Evolutionary conservation across 768 basidiomycete species (phyloP).

Genomic region (Gautieria morchelliformis): DNA sequence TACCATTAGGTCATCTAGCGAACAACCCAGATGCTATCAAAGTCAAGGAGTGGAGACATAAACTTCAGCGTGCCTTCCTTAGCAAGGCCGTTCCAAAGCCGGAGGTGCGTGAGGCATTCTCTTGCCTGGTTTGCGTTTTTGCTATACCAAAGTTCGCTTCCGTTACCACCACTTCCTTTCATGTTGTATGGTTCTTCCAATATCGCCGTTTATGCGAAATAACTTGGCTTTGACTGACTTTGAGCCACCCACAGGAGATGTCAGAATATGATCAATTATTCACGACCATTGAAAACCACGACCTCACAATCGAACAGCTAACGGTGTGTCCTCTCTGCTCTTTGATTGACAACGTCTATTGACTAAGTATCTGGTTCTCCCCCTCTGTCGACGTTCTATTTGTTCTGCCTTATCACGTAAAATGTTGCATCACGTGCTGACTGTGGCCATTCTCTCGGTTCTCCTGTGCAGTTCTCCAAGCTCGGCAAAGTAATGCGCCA

Average conservation of each 20-base stretch:
- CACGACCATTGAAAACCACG: slow-evolving; percentile 65
- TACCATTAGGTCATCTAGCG: slow-evolving; percentile 30
- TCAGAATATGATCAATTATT: slow-evolving; percentile 61
- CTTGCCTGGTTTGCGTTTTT: not conserved
- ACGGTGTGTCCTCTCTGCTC: slow-evolving; percentile 28
- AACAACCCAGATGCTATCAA: slow-evolving; percentile 56
- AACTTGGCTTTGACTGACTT: not conserved
- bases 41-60: slow-evolving; percentile 89
- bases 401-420: not conserved
- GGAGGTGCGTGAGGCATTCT: slow-evolving; percentile 31
- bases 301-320: slow-evolving; percentile 73
- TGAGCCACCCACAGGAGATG: slow-evolving; percentile 53
- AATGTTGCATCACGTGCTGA: not conserved
- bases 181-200: too few relatives aligned
- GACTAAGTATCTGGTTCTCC: slow-evolving; percentile 6
- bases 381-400: slow-evolving; percentile 23
- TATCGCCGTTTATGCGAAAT: not conserved
- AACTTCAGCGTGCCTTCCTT: slow-evolving; percentile 80
- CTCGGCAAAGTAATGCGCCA: slow-evolving; percentile 86
- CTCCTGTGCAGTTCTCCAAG: slow-evolving; percentile 55
- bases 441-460: not conserved
- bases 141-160: not conserved
- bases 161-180: not conserved
- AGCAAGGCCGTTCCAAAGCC: slow-evolving; percentile 49
- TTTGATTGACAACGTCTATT: slow-evolving; percentile 11